These are phyloP conservation scores for Pseudonitzschia pungens DNA, from an alignment of 108 stramenopile species.

Conservation along the genomic window DNA sequence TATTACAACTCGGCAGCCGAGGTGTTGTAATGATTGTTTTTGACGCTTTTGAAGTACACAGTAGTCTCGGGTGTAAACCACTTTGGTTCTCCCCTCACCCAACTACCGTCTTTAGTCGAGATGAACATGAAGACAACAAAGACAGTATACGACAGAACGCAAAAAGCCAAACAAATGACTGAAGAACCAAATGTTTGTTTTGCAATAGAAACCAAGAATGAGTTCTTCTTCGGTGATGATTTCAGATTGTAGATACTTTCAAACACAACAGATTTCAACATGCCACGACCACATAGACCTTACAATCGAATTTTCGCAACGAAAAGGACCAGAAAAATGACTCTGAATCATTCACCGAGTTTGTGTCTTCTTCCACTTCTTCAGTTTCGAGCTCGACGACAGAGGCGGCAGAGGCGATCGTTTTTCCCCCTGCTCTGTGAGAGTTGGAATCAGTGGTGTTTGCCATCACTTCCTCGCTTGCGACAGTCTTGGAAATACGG, in stretches of 20 bases:
- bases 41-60: not conserved
- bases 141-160: not conserved
- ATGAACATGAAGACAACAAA: not conserved
- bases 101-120: not conserved
- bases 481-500: too few relatives aligned
- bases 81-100: not conserved
- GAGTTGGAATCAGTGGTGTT: not conserved
- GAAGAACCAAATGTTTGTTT: not conserved
- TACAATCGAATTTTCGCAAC: constrained; percentile 2
- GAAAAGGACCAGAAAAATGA: not conserved
- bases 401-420: not conserved
- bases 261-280: too few relatives aligned
- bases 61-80: not conserved
- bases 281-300: too few relatives aligned
- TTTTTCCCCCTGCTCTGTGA: not conserved
- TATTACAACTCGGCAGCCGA: too few relatives aligned
- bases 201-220: not conserved
- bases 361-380: too few relatives aligned
- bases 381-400: too few relatives aligned
- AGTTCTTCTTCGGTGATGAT: not conserved
- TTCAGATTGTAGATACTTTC: not conserved
- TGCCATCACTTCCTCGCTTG: not conserved
- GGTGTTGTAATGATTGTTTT: not conserved
- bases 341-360: not conserved
- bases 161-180: constrained; percentile 3